phyloP scores from a whole-genome alignment of 176 grass and related monocot species.

The Alloteropsis semialata region DNA sequence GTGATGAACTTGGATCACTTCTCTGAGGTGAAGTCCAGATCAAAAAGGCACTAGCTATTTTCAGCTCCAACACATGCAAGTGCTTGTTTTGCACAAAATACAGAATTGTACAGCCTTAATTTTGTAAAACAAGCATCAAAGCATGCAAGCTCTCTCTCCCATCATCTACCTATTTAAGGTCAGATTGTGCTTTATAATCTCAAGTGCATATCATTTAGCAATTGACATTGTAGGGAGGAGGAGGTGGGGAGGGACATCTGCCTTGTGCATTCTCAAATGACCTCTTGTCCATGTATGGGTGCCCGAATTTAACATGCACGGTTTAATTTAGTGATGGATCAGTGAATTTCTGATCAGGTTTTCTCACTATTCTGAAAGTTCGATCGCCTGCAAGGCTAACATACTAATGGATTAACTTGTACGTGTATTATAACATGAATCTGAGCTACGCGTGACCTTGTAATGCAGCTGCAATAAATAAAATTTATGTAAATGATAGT shows the following conservation, averaged over 20 bases:
- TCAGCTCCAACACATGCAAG: slow-evolving; percentile 4
- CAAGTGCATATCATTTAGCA: neutral
- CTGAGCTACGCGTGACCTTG: neutral
- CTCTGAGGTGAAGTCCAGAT: slow-evolving; percentile 33
- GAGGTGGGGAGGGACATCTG: neutral
- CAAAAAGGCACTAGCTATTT: slow-evolving; percentile 35
- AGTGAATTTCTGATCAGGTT: slow-evolving; percentile 9
- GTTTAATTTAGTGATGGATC: neutral
- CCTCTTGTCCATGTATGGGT: neutral
- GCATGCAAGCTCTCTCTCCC: neutral
- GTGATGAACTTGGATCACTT: slow-evolving; percentile 43
- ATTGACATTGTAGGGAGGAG: neutral
- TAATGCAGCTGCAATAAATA: neutral
- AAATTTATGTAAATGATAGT: neutral
- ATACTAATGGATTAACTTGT: neutral
- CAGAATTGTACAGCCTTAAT: slow-evolving; percentile 19
- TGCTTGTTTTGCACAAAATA: slow-evolving; percentile 19
- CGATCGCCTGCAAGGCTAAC: neutral
- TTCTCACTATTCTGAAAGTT: neutral
- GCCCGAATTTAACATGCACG: neutral
- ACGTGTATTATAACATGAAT: neutral
- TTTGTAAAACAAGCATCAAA: slow-evolving; percentile 15
- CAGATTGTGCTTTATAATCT: neutral
- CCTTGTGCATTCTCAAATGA: neutral
- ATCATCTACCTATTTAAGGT: neutral